These are phyloP conservation scores for Nicotiana sylvestris DNA, from an alignment of 257 asterid species.

Conservation along the genomic window DNA sequence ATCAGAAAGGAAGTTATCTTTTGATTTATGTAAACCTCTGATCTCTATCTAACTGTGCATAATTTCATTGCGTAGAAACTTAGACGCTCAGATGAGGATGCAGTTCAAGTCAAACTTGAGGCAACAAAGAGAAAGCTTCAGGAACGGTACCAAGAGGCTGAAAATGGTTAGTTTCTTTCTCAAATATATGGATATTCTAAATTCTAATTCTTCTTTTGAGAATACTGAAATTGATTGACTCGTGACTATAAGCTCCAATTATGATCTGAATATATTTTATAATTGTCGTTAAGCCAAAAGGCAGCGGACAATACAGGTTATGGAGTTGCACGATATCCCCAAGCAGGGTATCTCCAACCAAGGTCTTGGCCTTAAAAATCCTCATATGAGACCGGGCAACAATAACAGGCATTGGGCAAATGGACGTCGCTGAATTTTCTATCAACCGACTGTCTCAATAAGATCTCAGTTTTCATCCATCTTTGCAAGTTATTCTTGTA, in stretches of 20 bases:
- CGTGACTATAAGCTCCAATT: background rate
- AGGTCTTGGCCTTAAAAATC: constrained; percentile 43
- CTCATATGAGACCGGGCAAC: constrained; percentile 50
- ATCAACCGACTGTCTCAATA: constrained; percentile 13
- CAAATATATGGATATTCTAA: too few relatives aligned
- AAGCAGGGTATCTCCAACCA: constrained; percentile 76
- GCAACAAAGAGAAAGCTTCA: constrained; percentile 91
- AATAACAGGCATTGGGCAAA: constrained; percentile 53
- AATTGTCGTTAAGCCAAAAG: constrained; percentile 52
- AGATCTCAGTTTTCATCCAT: constrained; percentile 15
- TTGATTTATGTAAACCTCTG: background rate
- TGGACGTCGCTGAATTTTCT: constrained; percentile 44
- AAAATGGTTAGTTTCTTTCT: constrained; percentile 54
- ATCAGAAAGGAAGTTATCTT: background rate
- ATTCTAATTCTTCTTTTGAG: background rate
- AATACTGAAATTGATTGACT: background rate
- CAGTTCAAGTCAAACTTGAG: constrained; percentile 53
- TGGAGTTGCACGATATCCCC: constrained; percentile 82
- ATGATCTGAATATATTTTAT: constrained; percentile 4
- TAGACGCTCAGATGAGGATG: constrained; percentile 36
- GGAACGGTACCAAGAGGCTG: constrained; percentile 87
- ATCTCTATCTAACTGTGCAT: background rate
- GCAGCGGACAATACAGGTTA: constrained; percentile 77
- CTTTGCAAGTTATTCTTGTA: constrained; percentile 6
- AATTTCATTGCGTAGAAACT: constrained; percentile 26